A percentile compares a stretch with the other conserved stretches of the same genome.
phyloP scores from a whole-genome alignment of 306 rosid genomes.

The Carpinus viminea region DNA sequence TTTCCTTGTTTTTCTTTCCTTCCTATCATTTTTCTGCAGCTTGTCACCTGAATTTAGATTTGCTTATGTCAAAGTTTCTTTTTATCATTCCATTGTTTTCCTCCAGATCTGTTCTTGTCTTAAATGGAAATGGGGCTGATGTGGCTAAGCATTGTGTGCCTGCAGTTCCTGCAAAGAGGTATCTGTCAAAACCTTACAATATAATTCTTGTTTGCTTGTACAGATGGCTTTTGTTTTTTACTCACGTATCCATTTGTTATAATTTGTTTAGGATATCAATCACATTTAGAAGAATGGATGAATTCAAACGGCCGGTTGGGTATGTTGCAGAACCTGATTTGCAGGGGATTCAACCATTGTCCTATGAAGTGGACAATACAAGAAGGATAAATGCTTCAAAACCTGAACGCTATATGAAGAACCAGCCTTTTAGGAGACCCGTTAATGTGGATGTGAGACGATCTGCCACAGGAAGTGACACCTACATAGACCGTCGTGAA shows the following conservation, averaged over 20 bases:
- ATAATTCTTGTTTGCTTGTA: conserved; percentile 5
- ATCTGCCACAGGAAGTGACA: conserved; percentile 20
- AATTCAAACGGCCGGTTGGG: conserved; percentile 53
- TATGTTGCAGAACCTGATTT: conserved; percentile 74
- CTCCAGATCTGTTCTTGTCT: conserved; percentile 90
- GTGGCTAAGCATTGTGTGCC: conserved; percentile 96
- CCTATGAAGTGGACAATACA: conserved; percentile 48
- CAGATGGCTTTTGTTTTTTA: conserved; percentile 13
- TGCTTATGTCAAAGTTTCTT: conserved; percentile 3
- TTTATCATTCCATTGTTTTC: conserved; percentile 8
- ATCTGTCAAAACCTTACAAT: conserved; percentile 20
- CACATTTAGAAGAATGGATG: conserved; percentile 93
- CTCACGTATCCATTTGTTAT: conserved; percentile 13
- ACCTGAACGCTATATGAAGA: conserved; percentile 33
- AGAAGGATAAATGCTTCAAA: conserved; percentile 36
- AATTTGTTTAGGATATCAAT: conserved; percentile 70
- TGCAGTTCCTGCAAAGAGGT: conserved; percentile 84
- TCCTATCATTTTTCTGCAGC: conserved; percentile 10
- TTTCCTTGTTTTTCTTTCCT: conserved; percentile 11
- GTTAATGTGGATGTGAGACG: conserved; percentile 39
- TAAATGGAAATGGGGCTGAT: conserved; percentile 91
- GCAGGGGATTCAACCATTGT: conserved; percentile 72
- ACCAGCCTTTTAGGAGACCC: conserved; percentile 52
- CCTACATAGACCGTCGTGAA: conserved; percentile 45
- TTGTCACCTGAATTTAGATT: conserved; percentile 12